A percentile compares a stretch with the other conserved stretches of the same genome.
Evolutionary conservation across 257 asterid species (phyloP).

Genomic region (Solanum rostratum): DNA sequence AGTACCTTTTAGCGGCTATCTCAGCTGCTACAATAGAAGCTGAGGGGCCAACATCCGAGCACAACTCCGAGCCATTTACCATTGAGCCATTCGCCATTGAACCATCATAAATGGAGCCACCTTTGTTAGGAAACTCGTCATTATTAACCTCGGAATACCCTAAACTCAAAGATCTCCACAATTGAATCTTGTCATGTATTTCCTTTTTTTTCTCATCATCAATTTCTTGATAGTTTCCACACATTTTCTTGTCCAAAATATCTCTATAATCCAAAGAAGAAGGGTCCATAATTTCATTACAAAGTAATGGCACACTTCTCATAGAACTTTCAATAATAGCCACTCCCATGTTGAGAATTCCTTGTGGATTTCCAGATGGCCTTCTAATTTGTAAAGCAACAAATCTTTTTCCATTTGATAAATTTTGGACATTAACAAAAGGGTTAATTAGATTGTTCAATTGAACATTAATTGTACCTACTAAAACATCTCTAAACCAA

Average conservation of each 20-base stretch:
- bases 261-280: slow-evolving; percentile 22
- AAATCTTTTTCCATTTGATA: slow-evolving; percentile 15
- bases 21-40: slow-evolving; percentile 84
- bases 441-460: slow-evolving; percentile 5
- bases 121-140: background rate
- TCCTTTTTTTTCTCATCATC: background rate
- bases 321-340: slow-evolving; percentile 37
- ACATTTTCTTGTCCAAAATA: slow-evolving; percentile 1
- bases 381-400: slow-evolving; percentile 65
- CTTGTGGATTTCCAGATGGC: slow-evolving; percentile 63
- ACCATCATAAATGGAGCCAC: slow-evolving; percentile 11
- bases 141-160: slow-evolving; percentile 1
- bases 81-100: slow-evolving; percentile 20
- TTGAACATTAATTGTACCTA: slow-evolving; percentile 20
- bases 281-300: slow-evolving; percentile 5
- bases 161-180: slow-evolving; percentile 30
- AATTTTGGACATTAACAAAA: background rate
- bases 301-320: slow-evolving; percentile 42
- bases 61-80: slow-evolving; percentile 28
- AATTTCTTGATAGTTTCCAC: background rate
- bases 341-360: slow-evolving; percentile 61
- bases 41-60: slow-evolving; percentile 63
- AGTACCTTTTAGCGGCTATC: slow-evolving; percentile 27
- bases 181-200: background rate
- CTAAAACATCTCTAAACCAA: slow-evolving; percentile 18